Evolutionary conservation across 768 basidiomycete genomes (phyloP).

Genomic region (Mycena belliarum): DNA sequence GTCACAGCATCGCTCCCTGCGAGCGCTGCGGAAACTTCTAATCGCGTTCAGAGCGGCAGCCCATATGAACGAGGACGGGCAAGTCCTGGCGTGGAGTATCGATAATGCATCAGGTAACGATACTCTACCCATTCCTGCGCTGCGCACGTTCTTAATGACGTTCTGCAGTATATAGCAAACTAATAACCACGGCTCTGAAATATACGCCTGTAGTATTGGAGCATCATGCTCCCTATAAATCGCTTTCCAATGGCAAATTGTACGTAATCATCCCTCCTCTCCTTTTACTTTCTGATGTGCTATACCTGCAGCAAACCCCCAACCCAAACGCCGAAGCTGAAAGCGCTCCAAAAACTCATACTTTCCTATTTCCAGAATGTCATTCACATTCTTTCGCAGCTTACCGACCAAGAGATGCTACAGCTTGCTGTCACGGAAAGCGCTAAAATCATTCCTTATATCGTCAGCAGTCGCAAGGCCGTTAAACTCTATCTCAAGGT

Average conservation of each 20-base stretch:
- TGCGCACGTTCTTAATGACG: neutral
- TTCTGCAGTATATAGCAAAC: slow-evolving; percentile 85
- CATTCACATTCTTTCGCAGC: slow-evolving; percentile 74
- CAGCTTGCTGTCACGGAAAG: slow-evolving; percentile 80
- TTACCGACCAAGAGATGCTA: slow-evolving; percentile 65
- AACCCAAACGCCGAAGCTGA: slow-evolving; percentile 77
- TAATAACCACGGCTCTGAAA: slow-evolving; percentile 80
- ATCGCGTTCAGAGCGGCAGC: slow-evolving; percentile 91
- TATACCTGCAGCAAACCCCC: slow-evolving; percentile 73
- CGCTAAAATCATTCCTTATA: slow-evolving; percentile 87
- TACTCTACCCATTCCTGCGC: neutral
- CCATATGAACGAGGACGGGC: slow-evolving; percentile 85
- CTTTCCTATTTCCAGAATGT: slow-evolving; percentile 89
- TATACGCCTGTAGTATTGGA: slow-evolving; percentile 89
- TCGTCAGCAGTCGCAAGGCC: slow-evolving; percentile 80
- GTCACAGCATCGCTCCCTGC: slow-evolving; percentile 77
- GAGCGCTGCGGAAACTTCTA: slow-evolving; percentile 79
- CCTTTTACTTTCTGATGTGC: neutral
- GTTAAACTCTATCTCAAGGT: slow-evolving; percentile 89
- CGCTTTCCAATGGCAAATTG: slow-evolving; percentile 81
- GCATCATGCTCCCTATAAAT: slow-evolving; percentile 89
- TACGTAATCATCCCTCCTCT: slow-evolving; percentile 30
- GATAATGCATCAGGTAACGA: slow-evolving; percentile 73
- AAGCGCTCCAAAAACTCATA: slow-evolving; percentile 82
- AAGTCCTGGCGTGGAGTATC: slow-evolving; percentile 82